Base-by-base conservation (phyloP, 176 grass and related monocot genomes). In the Hsuehochloa calcarea region DNA sequence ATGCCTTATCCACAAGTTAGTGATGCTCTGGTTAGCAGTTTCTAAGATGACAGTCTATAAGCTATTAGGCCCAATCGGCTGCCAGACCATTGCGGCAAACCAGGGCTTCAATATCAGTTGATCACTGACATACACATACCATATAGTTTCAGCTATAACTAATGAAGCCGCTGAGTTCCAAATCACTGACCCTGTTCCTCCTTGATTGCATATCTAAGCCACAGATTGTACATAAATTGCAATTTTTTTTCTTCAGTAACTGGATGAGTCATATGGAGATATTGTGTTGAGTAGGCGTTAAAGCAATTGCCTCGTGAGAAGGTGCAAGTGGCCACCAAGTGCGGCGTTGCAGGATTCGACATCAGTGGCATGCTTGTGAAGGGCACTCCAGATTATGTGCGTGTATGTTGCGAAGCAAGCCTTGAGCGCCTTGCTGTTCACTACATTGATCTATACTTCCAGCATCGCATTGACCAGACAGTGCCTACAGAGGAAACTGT, bases 401-500 rank as follows among this genome's bases (percentile, higher is more conserved):
- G 91, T 8, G 65, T 81, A 22, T 90, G 91, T 73, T 95, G 93
- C 29, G 78, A 95, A 70, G 77, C 78, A 38, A 95, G 87, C 78
- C 87, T 98, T 29, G 43, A 43, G 35, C 80, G 89, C 64, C 93
- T 95, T 44, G 93, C 43, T 43, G 75, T 95, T 60, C 86, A 92
- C 82, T 95, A 93, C 69, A 90, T 98, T 27, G 96, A 98, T 85
- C 85, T 98, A 50, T 98, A 87, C 90, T 98, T 79, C 56, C 93
- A 82, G 75, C 96, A 98, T 80, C 88, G 85, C 47, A 61, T 98
- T 13, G 96, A 98, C 76, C 91, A 89, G 37, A 68, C 91, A 2
- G 89, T 95, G 25, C 93, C 93, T 19, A 98, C 92, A 80, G 93
- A 98, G 80, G 86, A 93, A 79, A 95, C 93, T 44, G 96, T 98